Evolutionary conservation across 2,329 filamentous ascomycete genomes (phyloP), one percentile per base, ranked within the genome.

Genomic region (Zarea fungicola): DNA sequence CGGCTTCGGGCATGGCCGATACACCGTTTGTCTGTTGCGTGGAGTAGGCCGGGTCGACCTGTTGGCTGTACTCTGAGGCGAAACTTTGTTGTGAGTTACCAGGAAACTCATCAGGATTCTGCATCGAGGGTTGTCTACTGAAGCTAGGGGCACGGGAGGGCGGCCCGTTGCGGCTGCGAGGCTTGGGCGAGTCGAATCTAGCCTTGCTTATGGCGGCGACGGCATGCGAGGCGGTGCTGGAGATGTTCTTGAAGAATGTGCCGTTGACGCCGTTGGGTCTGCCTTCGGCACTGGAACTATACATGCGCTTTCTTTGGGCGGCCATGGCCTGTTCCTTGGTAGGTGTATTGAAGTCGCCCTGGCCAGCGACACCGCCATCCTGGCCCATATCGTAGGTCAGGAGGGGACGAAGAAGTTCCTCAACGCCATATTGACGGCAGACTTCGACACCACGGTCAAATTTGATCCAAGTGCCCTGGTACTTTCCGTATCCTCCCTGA

Each of bases 251-350:
- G 73, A 99, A 97, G 64, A 96, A 96, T 1, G 93, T 96, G 16
- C 90, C 91, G 40, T 87, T 83, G 60, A 83, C 58, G 60, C 79
- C 82, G 58, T 81, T 82, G 11, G 76, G 71, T 42, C 89, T 79
- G 42, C 77, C 81, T 50, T 95, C 89, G 41, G 81, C 77, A 28
- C 58, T 62, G 8, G 68, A 64, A 56, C 86, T 95, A 69, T 96
- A 97, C 68, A 96, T 82, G 56, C 92, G 82, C 67, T 99, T 97
- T 57, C 93, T 76, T 68, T 90, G 86, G 5, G 92, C 92, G 10
- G 93, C 93, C 91, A 97, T 96, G 52, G 93, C 93, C 68, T 97
- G 93, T 68, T 97, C 93, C 68, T 99, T 99, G 31, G 93, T 99
- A 0, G 93, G 93, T 0, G 93, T 97, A 60, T 97, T 92, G 58